Evolutionary conservation across 768 basidiomycete genomes (phyloP), one percentile per base, ranked within the genome.

Genomic region (Phanerochaete carnosa): DNA sequence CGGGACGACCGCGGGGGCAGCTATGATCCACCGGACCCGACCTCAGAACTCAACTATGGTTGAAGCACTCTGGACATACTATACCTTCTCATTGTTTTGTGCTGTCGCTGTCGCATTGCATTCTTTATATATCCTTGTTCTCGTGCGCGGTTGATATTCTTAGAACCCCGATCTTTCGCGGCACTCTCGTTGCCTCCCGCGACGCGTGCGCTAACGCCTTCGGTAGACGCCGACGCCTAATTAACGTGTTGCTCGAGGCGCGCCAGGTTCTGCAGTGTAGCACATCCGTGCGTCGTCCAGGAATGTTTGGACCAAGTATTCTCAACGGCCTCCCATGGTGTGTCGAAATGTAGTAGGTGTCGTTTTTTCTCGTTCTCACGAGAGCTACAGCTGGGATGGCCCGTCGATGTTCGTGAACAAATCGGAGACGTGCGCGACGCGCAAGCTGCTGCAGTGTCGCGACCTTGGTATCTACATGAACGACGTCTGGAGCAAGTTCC

Each of bases 361-460:
- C 33, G 33, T 13, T 13, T 26, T 29, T 9, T 16, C 11, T 19
- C 25, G 12, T 4, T 9, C 47, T 50, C 16, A 16, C 25, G 11
- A 28, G 11, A 11, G 22, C 16, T 32, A 16, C 28, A 59, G 58
- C 35, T 50, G 16, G 11, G 30, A 50, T 22, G 19, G 30, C 16
- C 49, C 50, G 19, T 52, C 47, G n/a, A 52, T 39, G 61, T 54
- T 58, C 35, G 37, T 74, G 57, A 72, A 75, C 63, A 60, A 50
- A 4, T 74, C 71, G 1, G 73, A 65, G 11, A 67, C 66, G 25
- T 73, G 73, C 58, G 73, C 72, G n/a, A 65, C 73, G 37, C 65
- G 69, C 1, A 63, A 64, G 51, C 58, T 75, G 19, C 39, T 68
- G 1, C 73, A 75, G 54, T 74, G 73, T 60, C 64, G 70, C 19